Evolutionary conservation across 306 rosid species (phyloP), one percentile per base, ranked within the genome.

Genomic region (Citrullus colocynthis): DNA sequence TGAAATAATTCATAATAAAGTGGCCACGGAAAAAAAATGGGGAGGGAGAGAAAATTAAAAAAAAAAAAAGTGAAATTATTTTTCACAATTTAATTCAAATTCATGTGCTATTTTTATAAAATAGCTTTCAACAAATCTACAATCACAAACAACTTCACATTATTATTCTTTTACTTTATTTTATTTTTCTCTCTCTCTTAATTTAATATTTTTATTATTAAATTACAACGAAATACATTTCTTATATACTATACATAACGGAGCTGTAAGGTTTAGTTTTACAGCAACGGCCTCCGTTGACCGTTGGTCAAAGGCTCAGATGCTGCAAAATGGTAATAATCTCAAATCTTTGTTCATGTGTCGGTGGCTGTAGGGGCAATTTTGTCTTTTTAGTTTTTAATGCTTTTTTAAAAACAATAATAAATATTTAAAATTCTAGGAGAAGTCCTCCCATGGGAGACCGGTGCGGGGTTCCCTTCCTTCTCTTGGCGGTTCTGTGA

Each of bases 401-500:
- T 72, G 34, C 1, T 48, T 49, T 45, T 24, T 52, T 28, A 14
- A 4, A 7, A 18, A 0, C 15, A 1, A 18, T 39, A 39, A 64
- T 39, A 66, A 39, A 66, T 67, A 48, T 54, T 80, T 80, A 86
- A 80, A 79, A 84, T 83, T 89, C 82, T 83, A 89, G 83, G 55
- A 86, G 61, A 28, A 87, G 83, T n/a, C 90, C 93, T 73, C 87
- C 93, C 89, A 89, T 86, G 77, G 93, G 93, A 69, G 93, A 14
- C 73, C 93, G 85, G 45, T 86, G 91, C 66, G 93, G 93, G 66
- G 86, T 44, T 58, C 93, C 93, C 87, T 89, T 89, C 62, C 93
- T 86, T 39, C 93, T 87, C 82, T 86, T 89, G 45, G 85, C 79
- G 76, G 84, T 80, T 82, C 90, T 80, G 88, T 81, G 85, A 60